A percentile compares a stretch with the other conserved stretches of the same genome.
Evolutionary conservation across 768 basidiomycete species (phyloP).

Genomic region (Xerocomus brunneocitrinus): DNA sequence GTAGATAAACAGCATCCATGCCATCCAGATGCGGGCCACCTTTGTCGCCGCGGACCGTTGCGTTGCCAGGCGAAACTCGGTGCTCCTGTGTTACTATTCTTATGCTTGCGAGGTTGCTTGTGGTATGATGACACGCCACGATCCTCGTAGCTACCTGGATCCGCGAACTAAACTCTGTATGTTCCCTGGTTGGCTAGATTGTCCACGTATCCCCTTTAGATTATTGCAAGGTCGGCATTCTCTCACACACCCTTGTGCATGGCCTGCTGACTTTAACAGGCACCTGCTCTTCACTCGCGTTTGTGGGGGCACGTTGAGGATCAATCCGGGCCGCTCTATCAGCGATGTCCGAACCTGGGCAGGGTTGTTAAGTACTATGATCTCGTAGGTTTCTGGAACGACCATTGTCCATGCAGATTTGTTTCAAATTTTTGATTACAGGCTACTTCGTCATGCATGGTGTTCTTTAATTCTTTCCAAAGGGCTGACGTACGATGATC

Average conservation of each 20-base stretch:
- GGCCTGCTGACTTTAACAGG: neutral
- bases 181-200: neutral
- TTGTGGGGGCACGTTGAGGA: neutral
- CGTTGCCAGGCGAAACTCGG: too few relatives aligned
- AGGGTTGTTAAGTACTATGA: neutral
- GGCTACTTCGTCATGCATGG: too few relatives aligned
- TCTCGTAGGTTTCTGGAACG: neutral
- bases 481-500: too few relatives aligned
- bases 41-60: too few relatives aligned
- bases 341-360: neutral
- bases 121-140: neutral
- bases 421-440: too few relatives aligned
- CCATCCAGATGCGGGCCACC: neutral
- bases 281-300: neutral
- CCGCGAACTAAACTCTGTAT: neutral
- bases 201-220: neutral
- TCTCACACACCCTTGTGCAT: too few relatives aligned
- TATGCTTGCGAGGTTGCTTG: too few relatives aligned
- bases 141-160: neutral
- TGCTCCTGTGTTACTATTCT: too few relatives aligned
- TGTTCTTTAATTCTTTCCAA: too few relatives aligned
- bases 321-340: neutral
- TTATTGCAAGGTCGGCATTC: neutral
- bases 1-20: neutral
- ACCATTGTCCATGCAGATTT: neutral